Evolutionary conservation across 1,284 basidiomycete species (phyloP).

Genomic region (Serendipita sp.): DNA sequence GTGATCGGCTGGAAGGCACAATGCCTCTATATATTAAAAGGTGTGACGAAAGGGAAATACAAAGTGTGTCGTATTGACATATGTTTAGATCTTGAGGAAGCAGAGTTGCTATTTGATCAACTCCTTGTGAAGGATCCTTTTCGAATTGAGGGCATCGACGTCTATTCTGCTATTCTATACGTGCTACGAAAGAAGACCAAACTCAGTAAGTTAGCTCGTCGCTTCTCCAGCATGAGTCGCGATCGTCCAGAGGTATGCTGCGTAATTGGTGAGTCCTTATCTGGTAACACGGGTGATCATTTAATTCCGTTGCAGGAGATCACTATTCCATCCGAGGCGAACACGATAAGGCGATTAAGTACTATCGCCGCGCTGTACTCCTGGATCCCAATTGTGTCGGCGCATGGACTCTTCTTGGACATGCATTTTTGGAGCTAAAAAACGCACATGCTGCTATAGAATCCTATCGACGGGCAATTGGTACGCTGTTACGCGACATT

Average conservation of each 20-base stretch:
- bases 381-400: conserved; percentile 89
- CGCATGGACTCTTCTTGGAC: conserved; percentile 99
- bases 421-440: conserved; percentile 97
- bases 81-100: conserved; percentile 64
- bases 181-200: conserved; percentile 83
- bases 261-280: conserved; percentile 56
- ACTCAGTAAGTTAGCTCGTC: conserved; percentile 83
- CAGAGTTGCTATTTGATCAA: conserved; percentile 70
- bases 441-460: conserved; percentile 98
- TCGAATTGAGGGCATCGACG: conserved; percentile 88
- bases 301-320: conserved; percentile 48
- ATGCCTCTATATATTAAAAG: conserved; percentile 80
- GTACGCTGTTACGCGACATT: conserved; percentile 26
- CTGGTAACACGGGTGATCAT: background rate
- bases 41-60: conserved; percentile 29
- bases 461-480: conserved; percentile 88
- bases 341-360: conserved; percentile 91
- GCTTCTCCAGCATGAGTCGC: conserved; percentile 75
- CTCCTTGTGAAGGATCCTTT: conserved; percentile 74
- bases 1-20: conserved; percentile 75
- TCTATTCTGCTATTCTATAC: conserved; percentile 95
- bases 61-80: background rate
- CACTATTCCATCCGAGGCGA: conserved; percentile 89
- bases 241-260: conserved; percentile 92
- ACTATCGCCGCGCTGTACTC: conserved; percentile 87